phyloP scores from a whole-genome alignment of 331 rosid species.

The Ulmus americana region DNA sequence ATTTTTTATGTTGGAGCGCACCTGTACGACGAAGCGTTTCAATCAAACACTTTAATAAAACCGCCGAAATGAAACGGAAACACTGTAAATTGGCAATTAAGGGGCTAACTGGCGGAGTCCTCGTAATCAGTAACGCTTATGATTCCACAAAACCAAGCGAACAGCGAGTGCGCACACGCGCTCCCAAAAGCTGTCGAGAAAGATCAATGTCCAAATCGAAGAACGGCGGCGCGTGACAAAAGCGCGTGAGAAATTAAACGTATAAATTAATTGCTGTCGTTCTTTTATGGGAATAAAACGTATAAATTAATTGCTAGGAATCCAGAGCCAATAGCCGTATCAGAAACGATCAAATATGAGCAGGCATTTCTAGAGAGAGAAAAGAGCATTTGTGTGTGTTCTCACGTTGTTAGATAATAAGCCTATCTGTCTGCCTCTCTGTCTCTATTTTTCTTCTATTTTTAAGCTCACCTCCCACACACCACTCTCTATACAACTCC shows the following conservation, averaged over 20 bases:
- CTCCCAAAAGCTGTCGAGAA: too few species aligned
- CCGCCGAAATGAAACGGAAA: too few species aligned
- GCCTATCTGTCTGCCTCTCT: conserved; percentile 64
- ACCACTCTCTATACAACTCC: conserved; percentile 22
- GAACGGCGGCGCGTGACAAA: background rate
- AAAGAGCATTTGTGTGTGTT: conserved; percentile 3
- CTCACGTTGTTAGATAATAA: conserved; percentile 37
- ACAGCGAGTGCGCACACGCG: too few species aligned
- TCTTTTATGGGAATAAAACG: background rate
- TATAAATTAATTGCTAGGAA: background rate
- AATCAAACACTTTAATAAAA: too few species aligned
- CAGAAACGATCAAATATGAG: background rate
- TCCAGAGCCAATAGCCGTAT: background rate
- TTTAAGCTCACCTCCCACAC: conserved; percentile 7
- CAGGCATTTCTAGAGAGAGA: background rate
- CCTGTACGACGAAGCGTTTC: too few species aligned
- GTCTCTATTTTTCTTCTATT: conserved; percentile 31
- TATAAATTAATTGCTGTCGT: background rate
- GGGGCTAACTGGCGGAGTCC: too few species aligned
- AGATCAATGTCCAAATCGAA: too few species aligned
- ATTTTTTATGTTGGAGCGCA: too few species aligned
- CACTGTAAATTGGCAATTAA: too few species aligned
- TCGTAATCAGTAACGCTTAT: too few species aligned
- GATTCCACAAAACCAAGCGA: too few species aligned
- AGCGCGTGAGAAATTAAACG: background rate